Evolutionary conservation across 192 early-diverging fungal genomes (phyloP), one percentile per base, ranked within the genome.

Genomic region (Dissophora globulifera): DNA sequence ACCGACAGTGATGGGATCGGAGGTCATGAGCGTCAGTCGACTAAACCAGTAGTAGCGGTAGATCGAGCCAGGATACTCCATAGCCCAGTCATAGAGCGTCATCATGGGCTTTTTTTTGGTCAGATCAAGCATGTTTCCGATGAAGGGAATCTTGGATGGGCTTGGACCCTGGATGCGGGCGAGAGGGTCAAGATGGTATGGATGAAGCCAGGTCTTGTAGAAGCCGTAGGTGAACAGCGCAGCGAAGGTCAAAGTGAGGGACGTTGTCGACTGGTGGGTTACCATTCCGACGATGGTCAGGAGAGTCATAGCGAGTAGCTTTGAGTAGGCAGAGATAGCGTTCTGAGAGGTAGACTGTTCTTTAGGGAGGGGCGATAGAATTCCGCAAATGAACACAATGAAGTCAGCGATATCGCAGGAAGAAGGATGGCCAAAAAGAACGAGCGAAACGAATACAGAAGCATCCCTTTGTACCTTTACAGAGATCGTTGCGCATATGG

Each of bases 81-180:
- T 74, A 5, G 70, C 70, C 70, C 70, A 74, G 56, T 74, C 70
- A 40, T 64, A 74, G 7, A 74, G 70, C 5, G 70, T 30, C 62
- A 74, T 52, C 62, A 74, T 65, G 11, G 70, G 62, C 48, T 65
- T 65, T 26, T 74, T 74, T 27, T 47, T 58, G 7, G 81, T 85
- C 23, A 85, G 41, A 23, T 59, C 81, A 4, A 82, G 63, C 83
- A 85, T 85, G 42, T 85, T 85, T 31, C 83, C 83, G 20, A 85
- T 66, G 50, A 82, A 62, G 0, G 61, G 61, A 17, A 74, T 65
- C 48, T 33, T 46, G 30, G 70, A 74, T 11, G 70, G 62, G 0
- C 2, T 41, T 4, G 70, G 70, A 16, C 70, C 70, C 2, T 38
- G 48, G 41, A 74, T 31, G 19, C 50, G 47, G 10, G 61, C 31